Base-by-base conservation (phyloP, 495 filamentous ascomycete genomes). In the Aspergillus egyptiacus region DNA sequence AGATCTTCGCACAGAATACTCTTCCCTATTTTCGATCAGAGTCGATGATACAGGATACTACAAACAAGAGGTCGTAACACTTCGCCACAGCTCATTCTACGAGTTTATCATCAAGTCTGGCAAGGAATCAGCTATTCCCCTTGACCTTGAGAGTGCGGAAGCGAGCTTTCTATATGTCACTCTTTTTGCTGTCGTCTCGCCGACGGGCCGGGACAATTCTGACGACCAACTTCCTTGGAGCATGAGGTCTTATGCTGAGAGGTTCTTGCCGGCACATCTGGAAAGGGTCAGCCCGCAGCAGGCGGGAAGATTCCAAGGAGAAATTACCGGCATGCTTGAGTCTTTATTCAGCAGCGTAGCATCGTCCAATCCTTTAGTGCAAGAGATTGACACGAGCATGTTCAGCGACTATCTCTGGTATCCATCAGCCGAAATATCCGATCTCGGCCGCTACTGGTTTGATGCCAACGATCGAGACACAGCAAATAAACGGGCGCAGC, bases 1-100 rank as follows among this genome's bases (percentile, higher is more conserved):
- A 11, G 40, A 43, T 22, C 14, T 43, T 31, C 38, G 43, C 18
- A 53, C 38, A 22, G 24, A 24, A 34, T 53, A 43, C 43, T 39
- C 41, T 1, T 43, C 27, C 1, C 17, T 43, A 1, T 43, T 43
- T 13, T 19, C 17, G 6, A 5, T 43, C 2, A 14, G 40, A 13
- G 14, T 11, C 20, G 20, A 14, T 17, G 27, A 13, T 1, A 15
- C 31, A 19, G 27, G n/a, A 17, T 20, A 22, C 14, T 2, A 20
- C 1, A n/a, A 10, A n/a, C 2, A 14, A 13, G 15, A 2, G 0
- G 10, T 43, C 32, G 40, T 43, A 6, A 31, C 13, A 6, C 25
- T 43, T 3, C 40, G 40, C 1, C 40, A 43, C 27, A 43, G 27
- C 13, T 43, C 27, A 1, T 43, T 43, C 15, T 43, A 43, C 17